Base-by-base conservation (phyloP, 2,329 filamentous ascomycete species). In the Alternaria triticimaculans region DNA sequence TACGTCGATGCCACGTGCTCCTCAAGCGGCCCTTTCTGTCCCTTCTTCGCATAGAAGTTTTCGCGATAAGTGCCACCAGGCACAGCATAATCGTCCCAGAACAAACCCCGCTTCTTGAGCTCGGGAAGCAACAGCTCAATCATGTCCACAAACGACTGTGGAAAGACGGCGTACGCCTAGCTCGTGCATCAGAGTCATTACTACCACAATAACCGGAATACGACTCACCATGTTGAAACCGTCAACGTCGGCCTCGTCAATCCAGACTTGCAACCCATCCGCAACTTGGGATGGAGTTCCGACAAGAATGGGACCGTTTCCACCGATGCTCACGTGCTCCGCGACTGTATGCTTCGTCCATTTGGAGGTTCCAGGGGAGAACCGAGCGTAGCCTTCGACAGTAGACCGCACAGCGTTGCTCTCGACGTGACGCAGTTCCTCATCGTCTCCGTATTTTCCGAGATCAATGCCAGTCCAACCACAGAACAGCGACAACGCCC, bases 321-420 rank as follows among this genome's bases (percentile, higher is more conserved):
- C 90, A 5, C 90, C 90, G 12, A 92, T 84, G 45, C 86, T 87
- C 54, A 92, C 86, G 67, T 91, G 88, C 70, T 91, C 85, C 0
- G 89, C 90, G 6, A 93, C 85, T 0, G 88, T 91, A 51, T 87
- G 83, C 76, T 92, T 92, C 1, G 90, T 93, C 91, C 91, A 93
- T 72, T 90, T 91, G 0, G 85, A 82, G 3, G 87, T 86, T 3
- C 83, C 86, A 0, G 88, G 88, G 0, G 87, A 86, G 49, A 87
- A 86, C 48, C 85, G 83, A 10, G 87, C 84, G 71, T 87, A 86
- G 2, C 81, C 85, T 65, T 88, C 85, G 2, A 88, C 85, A 0
- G 84, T 86, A 11, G 85, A 87, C 60, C 82, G 85, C 55, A 89
- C 88, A 0, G 87, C 88, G 73, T 89, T 87, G 63, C 85, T 86